Conservation (phyloP, 257 asterid genomes). For the Scutellaria galericulata region DNA sequence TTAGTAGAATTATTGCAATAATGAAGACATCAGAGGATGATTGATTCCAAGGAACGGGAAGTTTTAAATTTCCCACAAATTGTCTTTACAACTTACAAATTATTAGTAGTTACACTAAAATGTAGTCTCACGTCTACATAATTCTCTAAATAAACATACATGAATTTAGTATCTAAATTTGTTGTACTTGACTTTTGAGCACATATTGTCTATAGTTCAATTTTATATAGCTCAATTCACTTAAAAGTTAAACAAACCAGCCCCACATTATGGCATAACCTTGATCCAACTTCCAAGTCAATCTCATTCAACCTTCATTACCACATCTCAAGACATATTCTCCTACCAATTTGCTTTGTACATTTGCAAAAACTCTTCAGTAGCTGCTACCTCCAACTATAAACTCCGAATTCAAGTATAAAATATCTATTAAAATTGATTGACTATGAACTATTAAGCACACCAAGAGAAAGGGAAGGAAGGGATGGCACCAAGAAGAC, state of each 20-base stretch:
- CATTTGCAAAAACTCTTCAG: not conserved
- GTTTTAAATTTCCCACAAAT: constrained; percentile 2
- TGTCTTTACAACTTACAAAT: not conserved
- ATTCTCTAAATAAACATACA: not conserved
- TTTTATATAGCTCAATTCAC: not conserved
- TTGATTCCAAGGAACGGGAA: not conserved
- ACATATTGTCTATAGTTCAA: not conserved
- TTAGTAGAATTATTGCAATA: constrained; percentile 19
- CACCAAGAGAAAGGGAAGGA: not conserved
- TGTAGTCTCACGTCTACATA: not conserved
- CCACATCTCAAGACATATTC: not conserved
- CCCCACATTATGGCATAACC: not conserved
- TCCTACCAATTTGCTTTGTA: not conserved
- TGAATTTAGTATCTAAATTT: not conserved
- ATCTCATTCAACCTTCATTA: not conserved
- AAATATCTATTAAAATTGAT: not conserved
- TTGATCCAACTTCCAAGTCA: not conserved
- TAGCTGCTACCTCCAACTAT: not conserved
- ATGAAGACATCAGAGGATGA: constrained; percentile 5
- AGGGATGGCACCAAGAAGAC: not conserved
- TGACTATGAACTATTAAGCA: not conserved
- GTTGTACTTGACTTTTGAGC: not conserved
- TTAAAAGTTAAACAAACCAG: not conserved
- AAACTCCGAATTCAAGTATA: not conserved
- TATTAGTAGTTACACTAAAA: not conserved